phyloP scores from a whole-genome alignment of 2,329 filamentous ascomycete genomes.

The Periconia sp. region DNA sequence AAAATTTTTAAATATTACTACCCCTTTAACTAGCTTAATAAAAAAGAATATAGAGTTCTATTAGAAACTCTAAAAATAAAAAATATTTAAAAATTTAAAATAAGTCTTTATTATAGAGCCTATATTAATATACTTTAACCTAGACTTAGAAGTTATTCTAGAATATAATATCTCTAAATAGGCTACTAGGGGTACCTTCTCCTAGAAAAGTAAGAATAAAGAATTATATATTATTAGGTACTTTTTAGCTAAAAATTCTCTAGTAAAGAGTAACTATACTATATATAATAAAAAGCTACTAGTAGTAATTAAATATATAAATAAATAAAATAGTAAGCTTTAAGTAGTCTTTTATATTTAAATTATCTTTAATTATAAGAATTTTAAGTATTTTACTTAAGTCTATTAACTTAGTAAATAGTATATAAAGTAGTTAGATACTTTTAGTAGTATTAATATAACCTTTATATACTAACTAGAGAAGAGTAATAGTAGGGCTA shows the following conservation, averaged over 20 bases:
- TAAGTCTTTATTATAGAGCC: conserved; percentile 2
- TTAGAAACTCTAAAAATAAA: not conserved
- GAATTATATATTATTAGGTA: not conserved
- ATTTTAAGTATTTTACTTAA: conserved; percentile 2
- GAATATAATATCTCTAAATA: not conserved
- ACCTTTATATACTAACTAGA: not conserved
- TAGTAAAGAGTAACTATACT: conserved; percentile 5
- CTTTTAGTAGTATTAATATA: conserved; percentile 4
- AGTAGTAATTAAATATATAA: conserved; percentile 1
- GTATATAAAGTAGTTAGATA: not conserved
- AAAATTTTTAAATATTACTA: conserved; percentile 3
- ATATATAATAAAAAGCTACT: conserved; percentile 6
- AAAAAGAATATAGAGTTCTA: conserved; percentile 4
- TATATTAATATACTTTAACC: conserved; percentile 11
- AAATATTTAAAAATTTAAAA: conserved; percentile 9
- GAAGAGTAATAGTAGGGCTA: not conserved
- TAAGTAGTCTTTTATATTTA: not conserved
- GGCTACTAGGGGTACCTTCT: not conserved
- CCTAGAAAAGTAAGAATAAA: conserved; percentile 1
- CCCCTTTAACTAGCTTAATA: conserved; percentile 2
- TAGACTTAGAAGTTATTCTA: conserved; percentile 1
- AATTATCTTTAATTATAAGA: conserved; percentile 4
- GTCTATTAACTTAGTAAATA: not conserved
- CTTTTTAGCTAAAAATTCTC: not conserved
- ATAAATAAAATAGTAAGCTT: conserved; percentile 1